A percentile compares a stretch with the other conserved stretches of the same genome.
phyloP scores from a whole-genome alignment of 228 moss, liverwort and hornwort genomes.

The Sphagnum magellanicum region DNA sequence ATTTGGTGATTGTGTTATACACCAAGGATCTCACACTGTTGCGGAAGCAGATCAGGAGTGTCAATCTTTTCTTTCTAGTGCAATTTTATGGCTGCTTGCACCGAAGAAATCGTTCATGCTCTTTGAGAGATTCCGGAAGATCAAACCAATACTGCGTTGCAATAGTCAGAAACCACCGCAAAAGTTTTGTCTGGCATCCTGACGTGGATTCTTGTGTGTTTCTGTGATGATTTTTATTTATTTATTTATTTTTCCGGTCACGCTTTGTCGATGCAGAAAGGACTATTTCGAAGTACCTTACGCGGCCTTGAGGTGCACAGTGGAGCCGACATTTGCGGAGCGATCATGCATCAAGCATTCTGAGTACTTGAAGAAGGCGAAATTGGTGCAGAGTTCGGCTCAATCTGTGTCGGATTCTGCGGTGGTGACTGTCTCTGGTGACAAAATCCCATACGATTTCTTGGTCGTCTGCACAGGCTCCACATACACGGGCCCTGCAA shows the following conservation, averaged over 20 bases:
- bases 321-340: conserved; percentile 71
- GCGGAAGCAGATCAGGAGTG: too few species aligned
- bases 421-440: conserved; percentile 49
- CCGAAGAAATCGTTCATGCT: too few species aligned
- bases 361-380: conserved; percentile 53
- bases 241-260: not conserved
- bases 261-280: conserved; percentile 29
- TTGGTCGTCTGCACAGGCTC: conserved; percentile 65
- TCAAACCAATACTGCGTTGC: too few species aligned
- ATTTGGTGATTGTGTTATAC: too few species aligned
- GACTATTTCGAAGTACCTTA: conserved; percentile 61
- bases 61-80: too few species aligned
- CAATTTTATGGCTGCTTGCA: too few species aligned
- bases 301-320: conserved; percentile 47
- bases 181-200: too few species aligned
- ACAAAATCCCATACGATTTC: conserved; percentile 48
- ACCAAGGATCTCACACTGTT: too few species aligned
- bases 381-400: conserved; percentile 27
- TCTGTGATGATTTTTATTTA: not conserved
- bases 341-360: conserved; percentile 45
- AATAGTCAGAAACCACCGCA: too few species aligned
- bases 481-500: conserved; percentile 34
- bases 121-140: too few species aligned
- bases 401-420: conserved; percentile 30
- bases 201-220: too few species aligned